Evolutionary conservation across 2,329 filamentous ascomycete species (phyloP), one percentile per base, ranked within the genome.

Genomic region (Aureobasidium lini): DNA sequence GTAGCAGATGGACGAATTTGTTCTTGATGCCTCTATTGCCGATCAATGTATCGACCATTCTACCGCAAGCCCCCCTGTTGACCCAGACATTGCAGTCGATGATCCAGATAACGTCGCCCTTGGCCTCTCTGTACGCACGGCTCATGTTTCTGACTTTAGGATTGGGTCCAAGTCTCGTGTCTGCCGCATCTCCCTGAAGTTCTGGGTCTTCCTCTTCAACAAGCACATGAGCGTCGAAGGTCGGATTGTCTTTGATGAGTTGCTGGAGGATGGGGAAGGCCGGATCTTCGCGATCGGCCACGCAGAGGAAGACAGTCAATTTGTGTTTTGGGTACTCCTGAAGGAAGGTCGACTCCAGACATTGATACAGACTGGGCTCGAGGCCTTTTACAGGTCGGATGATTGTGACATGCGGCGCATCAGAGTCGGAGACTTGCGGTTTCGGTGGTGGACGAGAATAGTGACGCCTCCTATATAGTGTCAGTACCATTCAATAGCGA

Each of bases 101-200:
- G 53, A 96, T 86, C 94, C 94, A 99, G 23, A 99, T 80, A 29
- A 97, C 81, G 69, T 96, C 91, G 1, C 89, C 87, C 64, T 87
- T 86, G 1, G 91, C 90, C 69, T 97, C 92, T 31, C 91, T 79
- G 70, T 96, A 99, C 2, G 90, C 92, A 44, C 90, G 84, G 71
- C 92, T 96, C 79, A 97, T 90, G 71, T 99, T 99, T 53, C 94
- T 82, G 66, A 99, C 95, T 77, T 99, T 99, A n/a, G 94, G 94
- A 69, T 99, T 99, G 1, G 94, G 94, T 0, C 95, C 95, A 60
- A 97, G 80, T 28, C 62, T 61, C 15, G 44, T 44, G 48, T 79
- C 73, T 57, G 79, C 80, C 10, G 75, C 72, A 34, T 77, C 67
- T 32, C 79, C 81, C 57, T 84, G 81, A 8, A 95, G 76, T 32